These are phyloP conservation scores for Penicillium sp. DNA, from an alignment of 2,329 filamentous ascomycete species.

Conservation along the genomic window DNA sequence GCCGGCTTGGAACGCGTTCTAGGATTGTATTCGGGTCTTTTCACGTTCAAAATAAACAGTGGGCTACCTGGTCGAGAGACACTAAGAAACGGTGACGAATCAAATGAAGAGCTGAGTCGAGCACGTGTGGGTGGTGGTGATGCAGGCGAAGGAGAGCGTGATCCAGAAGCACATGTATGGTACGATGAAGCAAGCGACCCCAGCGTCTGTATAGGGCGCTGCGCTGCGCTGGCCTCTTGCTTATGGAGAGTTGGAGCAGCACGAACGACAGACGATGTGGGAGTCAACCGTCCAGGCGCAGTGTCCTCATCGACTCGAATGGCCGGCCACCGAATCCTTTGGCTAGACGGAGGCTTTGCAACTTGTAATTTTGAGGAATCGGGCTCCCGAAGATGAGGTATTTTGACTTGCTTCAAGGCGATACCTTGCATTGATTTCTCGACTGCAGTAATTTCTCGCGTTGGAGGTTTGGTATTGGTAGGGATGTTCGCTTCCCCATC, in stretches of 20 bases:
- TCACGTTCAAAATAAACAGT: background rate
- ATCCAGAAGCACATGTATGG: background rate
- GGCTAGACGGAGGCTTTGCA: no score
- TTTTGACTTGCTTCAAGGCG: no score
- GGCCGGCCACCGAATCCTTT: background rate
- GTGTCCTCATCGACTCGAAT: background rate
- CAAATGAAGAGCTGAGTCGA: no score
- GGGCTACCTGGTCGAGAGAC: background rate
- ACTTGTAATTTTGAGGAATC: no score
- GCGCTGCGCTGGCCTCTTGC: background rate
- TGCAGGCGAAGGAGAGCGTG: background rate
- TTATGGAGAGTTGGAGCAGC: no score
- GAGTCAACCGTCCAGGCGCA: background rate
- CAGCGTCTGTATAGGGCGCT: no score
- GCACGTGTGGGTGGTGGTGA: background rate
- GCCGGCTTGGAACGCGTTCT: background rate
- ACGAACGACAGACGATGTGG: background rate
- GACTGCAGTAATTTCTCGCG: no score
- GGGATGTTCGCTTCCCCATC: no score
- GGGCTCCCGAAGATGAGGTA: background rate
- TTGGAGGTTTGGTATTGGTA: background rate
- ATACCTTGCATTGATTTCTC: no score
- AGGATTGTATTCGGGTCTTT: background rate
- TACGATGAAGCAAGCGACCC: background rate
- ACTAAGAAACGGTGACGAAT: no score